These are phyloP conservation scores for Stephania cephalantha DNA, from an alignment of 164 flowering plant species.

Conservation along the genomic window DNA sequence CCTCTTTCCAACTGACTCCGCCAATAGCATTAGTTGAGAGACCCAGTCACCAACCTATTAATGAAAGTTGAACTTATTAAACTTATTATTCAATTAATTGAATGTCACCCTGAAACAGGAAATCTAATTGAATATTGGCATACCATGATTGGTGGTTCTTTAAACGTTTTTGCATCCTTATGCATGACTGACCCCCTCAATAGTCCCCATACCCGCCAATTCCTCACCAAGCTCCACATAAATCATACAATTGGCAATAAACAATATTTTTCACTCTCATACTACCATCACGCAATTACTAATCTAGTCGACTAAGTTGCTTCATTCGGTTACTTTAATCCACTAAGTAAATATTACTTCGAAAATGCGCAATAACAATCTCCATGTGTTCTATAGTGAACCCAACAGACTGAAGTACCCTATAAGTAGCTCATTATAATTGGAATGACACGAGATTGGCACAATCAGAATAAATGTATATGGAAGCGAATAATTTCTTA, in stretches of 20 bases:
- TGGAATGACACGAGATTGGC: neutral
- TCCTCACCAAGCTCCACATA: slow-evolving; percentile 50
- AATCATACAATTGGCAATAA: slow-evolving; percentile 29
- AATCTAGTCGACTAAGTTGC: neutral
- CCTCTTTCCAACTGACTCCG: slow-evolving; percentile 32
- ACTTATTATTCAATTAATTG: slow-evolving; percentile 9
- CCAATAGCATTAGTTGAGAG: slow-evolving; percentile 29
- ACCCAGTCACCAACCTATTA: slow-evolving; percentile 34
- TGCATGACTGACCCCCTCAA: slow-evolving; percentile 50
- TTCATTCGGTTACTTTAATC: neutral
- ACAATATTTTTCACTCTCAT: slow-evolving; percentile 8
- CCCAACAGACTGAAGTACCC: neutral
- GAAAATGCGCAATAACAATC: neutral
- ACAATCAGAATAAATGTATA: too few species aligned
- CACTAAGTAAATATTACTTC: neutral
- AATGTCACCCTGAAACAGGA: slow-evolving; percentile 17
- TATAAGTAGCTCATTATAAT: neutral
- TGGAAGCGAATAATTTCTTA: too few species aligned
- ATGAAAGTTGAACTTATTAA: slow-evolving; percentile 34
- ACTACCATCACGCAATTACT: neutral
- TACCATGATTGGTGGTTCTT: slow-evolving; percentile 50
- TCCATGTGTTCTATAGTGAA: neutral
- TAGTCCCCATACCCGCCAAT: slow-evolving; percentile 66
- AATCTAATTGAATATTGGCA: slow-evolving; percentile 27
- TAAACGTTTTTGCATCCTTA: slow-evolving; percentile 38